phyloP scores from a whole-genome alignment of 495 filamentous ascomycete genomes.

The Chlorociboria aeruginascens region DNA sequence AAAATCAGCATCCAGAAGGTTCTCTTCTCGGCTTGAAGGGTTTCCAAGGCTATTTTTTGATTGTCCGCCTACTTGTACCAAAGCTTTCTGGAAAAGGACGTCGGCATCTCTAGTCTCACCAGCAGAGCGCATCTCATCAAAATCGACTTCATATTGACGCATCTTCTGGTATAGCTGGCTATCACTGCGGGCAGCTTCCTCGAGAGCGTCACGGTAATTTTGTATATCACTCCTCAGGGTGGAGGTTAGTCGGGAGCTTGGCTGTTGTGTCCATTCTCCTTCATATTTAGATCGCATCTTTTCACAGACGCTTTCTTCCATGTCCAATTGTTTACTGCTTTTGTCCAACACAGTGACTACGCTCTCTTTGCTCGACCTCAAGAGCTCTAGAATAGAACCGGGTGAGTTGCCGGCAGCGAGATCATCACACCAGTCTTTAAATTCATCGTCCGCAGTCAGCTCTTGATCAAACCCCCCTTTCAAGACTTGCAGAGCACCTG shows the following conservation, averaged over 20 bases:
- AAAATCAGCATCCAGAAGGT: constrained; percentile 83
- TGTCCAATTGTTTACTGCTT: constrained; percentile 77
- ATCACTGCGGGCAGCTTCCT: constrained; percentile 83
- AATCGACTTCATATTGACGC: constrained; percentile 71
- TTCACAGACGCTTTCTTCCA: constrained; percentile 96
- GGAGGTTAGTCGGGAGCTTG: constrained; percentile 75
- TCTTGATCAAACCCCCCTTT: constrained; percentile 92
- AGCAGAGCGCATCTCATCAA: constrained; percentile 90
- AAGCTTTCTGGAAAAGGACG: constrained; percentile 73
- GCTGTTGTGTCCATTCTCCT: constrained; percentile 92
- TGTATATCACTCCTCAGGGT: constrained; percentile 78
- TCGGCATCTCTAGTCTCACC: constrained; percentile 84
- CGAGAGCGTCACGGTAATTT: constrained; percentile 76
- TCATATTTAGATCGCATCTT: constrained; percentile 99
- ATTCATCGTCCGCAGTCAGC: constrained; percentile 78
- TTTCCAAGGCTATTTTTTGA: constrained; percentile 39
- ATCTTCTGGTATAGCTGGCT: constrained; percentile 74
- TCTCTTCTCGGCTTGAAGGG: constrained; percentile 52
- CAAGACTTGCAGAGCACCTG: constrained; percentile 76
- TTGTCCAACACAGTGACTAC: constrained; percentile 60
- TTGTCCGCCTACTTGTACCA: constrained; percentile 50
- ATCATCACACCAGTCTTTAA: constrained; percentile 85
- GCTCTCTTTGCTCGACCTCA: constrained; percentile 64
- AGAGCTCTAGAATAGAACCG: constrained; percentile 56
- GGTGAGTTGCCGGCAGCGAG: constrained; percentile 72